phyloP scores from a whole-genome alignment of 495 filamentous ascomycete genomes.

The Letharia lupina region DNA sequence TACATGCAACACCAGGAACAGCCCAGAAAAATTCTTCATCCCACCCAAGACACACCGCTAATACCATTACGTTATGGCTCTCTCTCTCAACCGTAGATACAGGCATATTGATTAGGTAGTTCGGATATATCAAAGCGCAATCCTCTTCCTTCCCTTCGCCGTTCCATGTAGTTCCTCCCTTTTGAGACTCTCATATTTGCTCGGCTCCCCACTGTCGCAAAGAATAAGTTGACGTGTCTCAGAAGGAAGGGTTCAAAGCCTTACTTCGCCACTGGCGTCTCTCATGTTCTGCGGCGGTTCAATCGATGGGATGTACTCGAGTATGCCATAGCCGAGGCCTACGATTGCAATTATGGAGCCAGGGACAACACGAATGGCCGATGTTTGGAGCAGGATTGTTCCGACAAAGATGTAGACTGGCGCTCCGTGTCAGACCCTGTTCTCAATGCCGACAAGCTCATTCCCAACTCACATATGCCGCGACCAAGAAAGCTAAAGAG shows the following conservation, averaged over 20 bases:
- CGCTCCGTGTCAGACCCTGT: slow-evolving; percentile 19
- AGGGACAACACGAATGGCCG: slow-evolving; percentile 50
- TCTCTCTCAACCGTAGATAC: neutral
- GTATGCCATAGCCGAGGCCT: slow-evolving; percentile 68
- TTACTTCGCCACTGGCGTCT: slow-evolving; percentile 56
- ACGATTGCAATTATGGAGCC: slow-evolving; percentile 65
- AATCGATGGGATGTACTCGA: slow-evolving; percentile 93
- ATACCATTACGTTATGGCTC: neutral
- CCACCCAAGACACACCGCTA: neutral
- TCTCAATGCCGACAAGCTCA: slow-evolving; percentile 3
- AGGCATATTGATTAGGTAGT: neutral
- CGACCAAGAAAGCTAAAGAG: slow-evolving; percentile 95
- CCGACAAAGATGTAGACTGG: slow-evolving; percentile 96
- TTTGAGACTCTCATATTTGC: slow-evolving; percentile 54
- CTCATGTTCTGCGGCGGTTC: slow-evolving; percentile 98
- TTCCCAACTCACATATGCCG: slow-evolving; percentile 68
- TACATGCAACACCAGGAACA: neutral
- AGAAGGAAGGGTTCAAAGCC: slow-evolving; percentile 5
- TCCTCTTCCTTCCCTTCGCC: neutral
- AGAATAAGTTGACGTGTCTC: slow-evolving; percentile 3
- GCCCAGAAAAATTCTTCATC: neutral
- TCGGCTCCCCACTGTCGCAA: slow-evolving; percentile 73
- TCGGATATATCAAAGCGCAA: slow-evolving; percentile 3
- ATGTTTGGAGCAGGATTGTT: slow-evolving; percentile 63
- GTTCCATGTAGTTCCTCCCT: neutral